Evolutionary conservation across 306 rosid species (phyloP), one percentile per base, ranked within the genome.

Genomic region (Begonia loranthoides): DNA sequence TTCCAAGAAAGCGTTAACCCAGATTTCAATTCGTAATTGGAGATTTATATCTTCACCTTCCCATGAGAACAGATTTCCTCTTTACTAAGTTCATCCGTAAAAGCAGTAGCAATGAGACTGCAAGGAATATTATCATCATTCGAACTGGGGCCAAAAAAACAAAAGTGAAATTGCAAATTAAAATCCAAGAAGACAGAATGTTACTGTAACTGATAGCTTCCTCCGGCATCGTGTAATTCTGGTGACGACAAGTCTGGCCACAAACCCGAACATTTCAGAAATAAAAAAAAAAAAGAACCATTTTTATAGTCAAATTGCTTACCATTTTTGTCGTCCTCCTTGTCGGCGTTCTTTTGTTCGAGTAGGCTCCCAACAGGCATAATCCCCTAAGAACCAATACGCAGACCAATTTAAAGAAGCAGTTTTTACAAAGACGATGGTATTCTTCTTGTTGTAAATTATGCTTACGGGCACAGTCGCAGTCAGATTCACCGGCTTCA

Each of bases 241-340:
- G 17, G 50, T 48, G 71, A 68, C 19, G 74, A 55, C 61, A 61
- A 56, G 49, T 68, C 75, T 48, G 79, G 79, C 75, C 68, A 73
- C 68, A 60, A 53, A 49, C 24, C 51, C 36, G 60, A 48, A 64
- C 68, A 74, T 73, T 55, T 19, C 16, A 17, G 12, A 59, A 56
- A 68, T 44, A 56, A 17, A 12, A 51, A 50, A 54, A 51, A 3
- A n/a, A 11, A 46, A 9, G 9, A 46, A 39, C 10, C 43, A 39
- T 39, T 6, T 5, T 39, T 39, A 10, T 39, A 6, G 10, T 5
- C 8, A 39, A 39, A 10, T 39, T 5, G 43, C 43, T 10, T 39
- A 70, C 93, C 85, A 33, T 58, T 69, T 53, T 70, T 58, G 51
- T 60, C 64, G 38, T 45, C 59, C 33, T 64, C 79, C 52, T 70